Evolutionary conservation across 2,329 filamentous ascomycete species (phyloP).

Genomic region (Leptographium flavum): DNA sequence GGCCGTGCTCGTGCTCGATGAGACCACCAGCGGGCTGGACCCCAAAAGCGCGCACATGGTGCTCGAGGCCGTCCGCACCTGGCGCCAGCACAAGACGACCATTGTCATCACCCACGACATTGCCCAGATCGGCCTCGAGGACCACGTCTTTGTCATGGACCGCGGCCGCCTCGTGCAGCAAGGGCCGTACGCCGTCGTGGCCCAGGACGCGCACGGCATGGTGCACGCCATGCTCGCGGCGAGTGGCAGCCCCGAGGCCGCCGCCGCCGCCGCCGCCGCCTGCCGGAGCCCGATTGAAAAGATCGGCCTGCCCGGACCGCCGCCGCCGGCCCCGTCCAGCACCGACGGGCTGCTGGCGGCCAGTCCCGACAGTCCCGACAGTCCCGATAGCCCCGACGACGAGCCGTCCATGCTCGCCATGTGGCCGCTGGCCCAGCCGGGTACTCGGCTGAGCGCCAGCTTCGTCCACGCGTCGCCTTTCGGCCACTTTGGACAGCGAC

Average conservation of each 20-base stretch:
- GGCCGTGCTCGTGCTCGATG: conserved; percentile 72
- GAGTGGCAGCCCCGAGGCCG: not conserved
- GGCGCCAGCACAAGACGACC: conserved; percentile 69
- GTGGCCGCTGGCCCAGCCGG: not conserved
- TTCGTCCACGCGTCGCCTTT: not conserved
- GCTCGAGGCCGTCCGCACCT: conserved; percentile 60
- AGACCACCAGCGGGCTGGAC: conserved; percentile 77
- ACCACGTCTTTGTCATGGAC: conserved; percentile 73
- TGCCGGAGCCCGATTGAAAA: conserved; percentile 1
- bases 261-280: not conserved
- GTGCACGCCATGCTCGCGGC: conserved; percentile 4
- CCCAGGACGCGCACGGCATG: not conserved
- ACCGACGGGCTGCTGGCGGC: not conserved
- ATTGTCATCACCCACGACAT: conserved; percentile 90
- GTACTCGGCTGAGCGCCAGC: not conserved
- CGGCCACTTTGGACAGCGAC: not conserved
- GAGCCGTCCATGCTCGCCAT: too few relatives aligned
- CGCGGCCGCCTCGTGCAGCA: conserved; percentile 52
- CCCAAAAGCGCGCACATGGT: conserved; percentile 52
- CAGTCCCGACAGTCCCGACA: not conserved
- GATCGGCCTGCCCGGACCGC: not conserved
- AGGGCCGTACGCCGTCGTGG: conserved; percentile 35
- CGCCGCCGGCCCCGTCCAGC: too few relatives aligned
- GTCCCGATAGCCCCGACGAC: not conserved
- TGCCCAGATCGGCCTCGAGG: conserved; percentile 53